A percentile compares a stretch with the other conserved stretches of the same genome.
Conservation (phyloP, 2,329 filamentous ascomycete genomes). For the Arthrinium phaeospermum region DNA sequence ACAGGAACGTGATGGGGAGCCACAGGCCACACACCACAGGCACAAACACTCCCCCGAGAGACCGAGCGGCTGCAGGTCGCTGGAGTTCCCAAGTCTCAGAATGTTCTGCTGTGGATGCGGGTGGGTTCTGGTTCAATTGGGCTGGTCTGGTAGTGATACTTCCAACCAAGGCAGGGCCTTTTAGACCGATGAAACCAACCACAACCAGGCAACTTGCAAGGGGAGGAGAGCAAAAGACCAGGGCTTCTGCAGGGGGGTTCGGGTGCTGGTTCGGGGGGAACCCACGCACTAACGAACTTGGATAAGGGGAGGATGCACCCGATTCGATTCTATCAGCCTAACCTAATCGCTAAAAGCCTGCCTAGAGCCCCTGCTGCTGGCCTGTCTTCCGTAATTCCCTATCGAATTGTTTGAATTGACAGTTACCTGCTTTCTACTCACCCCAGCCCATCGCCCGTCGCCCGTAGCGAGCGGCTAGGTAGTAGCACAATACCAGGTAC, state of each 20-base stretch:
- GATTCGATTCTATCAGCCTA: neutral
- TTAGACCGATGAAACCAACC: slow-evolving; percentile 8
- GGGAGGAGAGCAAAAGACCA: neutral
- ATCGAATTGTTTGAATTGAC: slow-evolving; percentile 5
- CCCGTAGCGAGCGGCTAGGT: no score
- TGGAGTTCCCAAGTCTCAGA: slow-evolving; percentile 16
- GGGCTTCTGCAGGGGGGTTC: no score
- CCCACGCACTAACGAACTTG: neutral
- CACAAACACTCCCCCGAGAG: neutral
- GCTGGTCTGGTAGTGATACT: neutral
- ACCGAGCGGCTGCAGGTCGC: slow-evolving; percentile 9
- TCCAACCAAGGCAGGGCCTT: slow-evolving; percentile 10
- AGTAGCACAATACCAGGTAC: neutral
- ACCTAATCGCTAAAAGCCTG: slow-evolving; percentile 5
- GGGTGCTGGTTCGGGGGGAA: neutral
- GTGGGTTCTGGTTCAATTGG: slow-evolving; percentile 9
- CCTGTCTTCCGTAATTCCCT: neutral
- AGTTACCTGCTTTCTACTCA: neutral
- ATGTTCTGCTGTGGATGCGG: slow-evolving; percentile 4
- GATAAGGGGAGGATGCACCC: neutral
- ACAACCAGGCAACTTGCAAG: slow-evolving; percentile 1
- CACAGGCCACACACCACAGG: neutral
- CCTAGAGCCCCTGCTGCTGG: neutral
- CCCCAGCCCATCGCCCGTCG: neutral
- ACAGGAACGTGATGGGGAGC: slow-evolving; percentile 13